Conservation (phyloP, 345 rosid species). For the Anastatica hierochuntica region DNA sequence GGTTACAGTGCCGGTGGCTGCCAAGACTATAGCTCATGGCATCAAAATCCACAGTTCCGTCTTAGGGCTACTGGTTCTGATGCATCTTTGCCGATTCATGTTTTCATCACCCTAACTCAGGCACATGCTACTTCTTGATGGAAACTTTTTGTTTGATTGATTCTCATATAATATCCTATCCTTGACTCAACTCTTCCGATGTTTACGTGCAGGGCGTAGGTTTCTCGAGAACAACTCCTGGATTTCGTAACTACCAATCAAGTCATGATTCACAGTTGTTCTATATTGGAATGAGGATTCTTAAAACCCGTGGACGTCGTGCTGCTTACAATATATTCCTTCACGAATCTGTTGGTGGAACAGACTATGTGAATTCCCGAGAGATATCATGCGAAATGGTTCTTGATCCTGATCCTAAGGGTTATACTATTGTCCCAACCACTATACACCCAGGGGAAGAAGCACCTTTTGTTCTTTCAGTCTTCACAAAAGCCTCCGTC, state of each 20-base stretch:
- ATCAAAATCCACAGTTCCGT: slow-evolving; percentile 98
- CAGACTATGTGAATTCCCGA: slow-evolving; percentile 98
- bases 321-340: slow-evolving; percentile 93
- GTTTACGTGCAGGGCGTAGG: slow-evolving; percentile 69
- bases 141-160: neutral
- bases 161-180: neutral
- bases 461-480: slow-evolving; percentile 97
- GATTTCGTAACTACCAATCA: slow-evolving; percentile 88
- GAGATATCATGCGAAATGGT: slow-evolving; percentile 99
- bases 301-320: slow-evolving; percentile 93
- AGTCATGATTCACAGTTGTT: slow-evolving; percentile 91
- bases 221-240: slow-evolving; percentile 92
- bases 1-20: slow-evolving; percentile 99
- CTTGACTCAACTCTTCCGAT: slow-evolving; percentile 1
- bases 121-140: slow-evolving; percentile 30
- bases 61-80: slow-evolving; percentile 84
- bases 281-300: slow-evolving; percentile 97
- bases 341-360: slow-evolving; percentile 98
- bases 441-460: slow-evolving; percentile 99
- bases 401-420: slow-evolving; percentile 98
- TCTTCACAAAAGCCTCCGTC: slow-evolving; percentile 84
- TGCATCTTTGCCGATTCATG: slow-evolving; percentile 84
- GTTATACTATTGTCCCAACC: slow-evolving; percentile 97
- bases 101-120: slow-evolving; percentile 96
- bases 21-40: slow-evolving; percentile 97